Evolutionary conservation across 371 early-diverging fungal species (phyloP).

Genomic region (Mucor irregularis): DNA sequence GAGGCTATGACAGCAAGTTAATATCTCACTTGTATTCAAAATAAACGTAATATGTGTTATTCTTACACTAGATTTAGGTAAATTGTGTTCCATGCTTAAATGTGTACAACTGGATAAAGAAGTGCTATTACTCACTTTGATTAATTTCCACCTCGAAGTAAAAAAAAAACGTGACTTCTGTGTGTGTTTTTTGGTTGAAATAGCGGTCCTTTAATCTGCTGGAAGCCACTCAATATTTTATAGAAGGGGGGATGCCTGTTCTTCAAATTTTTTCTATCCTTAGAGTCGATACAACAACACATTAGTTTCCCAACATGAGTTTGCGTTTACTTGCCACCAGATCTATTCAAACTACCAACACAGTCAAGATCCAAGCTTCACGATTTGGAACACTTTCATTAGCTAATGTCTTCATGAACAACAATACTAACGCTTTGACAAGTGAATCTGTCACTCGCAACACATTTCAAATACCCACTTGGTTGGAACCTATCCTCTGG

Average conservation of each 20-base stretch:
- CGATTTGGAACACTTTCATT: constrained; percentile 21
- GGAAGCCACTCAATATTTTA: constrained; percentile 12
- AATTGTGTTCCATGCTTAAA: constrained; percentile 14
- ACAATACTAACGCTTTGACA: not conserved
- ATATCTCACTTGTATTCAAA: too few species aligned
- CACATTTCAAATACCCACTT: constrained; percentile 43
- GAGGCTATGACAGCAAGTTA: constrained; percentile 3
- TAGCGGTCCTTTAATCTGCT: constrained; percentile 7
- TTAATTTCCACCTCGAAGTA: not conserved
- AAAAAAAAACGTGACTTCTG: constrained; percentile 21
- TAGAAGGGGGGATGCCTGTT: constrained; percentile 5
- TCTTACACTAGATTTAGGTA: constrained; percentile 25
- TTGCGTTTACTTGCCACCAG: constrained; percentile 7
- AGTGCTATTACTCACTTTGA: too few species aligned
- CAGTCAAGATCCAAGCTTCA: constrained; percentile 8
- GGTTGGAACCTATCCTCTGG: constrained; percentile 64
- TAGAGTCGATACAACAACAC: not conserved
- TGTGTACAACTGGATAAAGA: not conserved
- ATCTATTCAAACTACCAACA: not conserved
- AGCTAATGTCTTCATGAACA: not conserved
- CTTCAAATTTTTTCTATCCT: not conserved
- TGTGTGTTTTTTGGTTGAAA: too few species aligned
- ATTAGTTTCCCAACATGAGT: constrained; percentile 8
- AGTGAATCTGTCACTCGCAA: constrained; percentile 12
- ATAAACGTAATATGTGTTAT: not conserved